Evolutionary conservation across 2,329 filamentous ascomycete species (phyloP).

Genomic region (Calonectria naviculata): DNA sequence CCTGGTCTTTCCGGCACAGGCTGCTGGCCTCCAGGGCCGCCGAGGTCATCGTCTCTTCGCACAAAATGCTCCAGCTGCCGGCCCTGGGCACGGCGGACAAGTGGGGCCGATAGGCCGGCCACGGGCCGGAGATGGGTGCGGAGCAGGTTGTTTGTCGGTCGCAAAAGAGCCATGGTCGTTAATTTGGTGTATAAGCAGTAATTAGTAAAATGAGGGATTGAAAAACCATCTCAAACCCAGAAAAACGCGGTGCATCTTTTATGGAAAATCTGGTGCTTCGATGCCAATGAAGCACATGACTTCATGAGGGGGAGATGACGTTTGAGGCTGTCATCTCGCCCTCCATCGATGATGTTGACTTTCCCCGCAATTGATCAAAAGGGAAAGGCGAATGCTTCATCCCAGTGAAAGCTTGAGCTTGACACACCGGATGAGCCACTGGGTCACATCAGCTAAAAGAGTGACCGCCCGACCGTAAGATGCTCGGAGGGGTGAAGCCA

Average conservation of each 20-base stretch:
- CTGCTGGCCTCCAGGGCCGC: constrained; percentile 49
- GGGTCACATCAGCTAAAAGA: not conserved
- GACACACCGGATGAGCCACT: not conserved
- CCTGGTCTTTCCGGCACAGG: constrained; percentile 39
- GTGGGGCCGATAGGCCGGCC: constrained; percentile 30
- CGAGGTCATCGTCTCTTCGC: constrained; percentile 38
- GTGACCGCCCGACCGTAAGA: not conserved
- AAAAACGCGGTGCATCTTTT: not conserved
- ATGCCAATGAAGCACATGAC: constrained; percentile 4
- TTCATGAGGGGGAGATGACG: constrained; percentile 20
- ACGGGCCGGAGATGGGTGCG: constrained; percentile 32
- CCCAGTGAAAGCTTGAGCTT: not conserved
- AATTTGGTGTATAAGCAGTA: not conserved
- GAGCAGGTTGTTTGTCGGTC: constrained; percentile 23
- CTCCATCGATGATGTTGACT: not conserved
- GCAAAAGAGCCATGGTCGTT: constrained; percentile 20
- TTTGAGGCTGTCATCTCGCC: not conserved
- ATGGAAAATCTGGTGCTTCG: not conserved
- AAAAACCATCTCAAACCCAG: not conserved
- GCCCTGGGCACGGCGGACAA: constrained; percentile 31
- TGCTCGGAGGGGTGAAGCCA: not conserved
- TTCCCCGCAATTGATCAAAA: not conserved
- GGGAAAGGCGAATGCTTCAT: not conserved
- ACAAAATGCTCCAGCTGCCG: constrained; percentile 21
- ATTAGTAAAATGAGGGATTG: not conserved